Evolutionary conservation across 106 monocot genomes (phyloP), one percentile per base, ranked within the genome.

Genomic region (Vanilla planifolia): DNA sequence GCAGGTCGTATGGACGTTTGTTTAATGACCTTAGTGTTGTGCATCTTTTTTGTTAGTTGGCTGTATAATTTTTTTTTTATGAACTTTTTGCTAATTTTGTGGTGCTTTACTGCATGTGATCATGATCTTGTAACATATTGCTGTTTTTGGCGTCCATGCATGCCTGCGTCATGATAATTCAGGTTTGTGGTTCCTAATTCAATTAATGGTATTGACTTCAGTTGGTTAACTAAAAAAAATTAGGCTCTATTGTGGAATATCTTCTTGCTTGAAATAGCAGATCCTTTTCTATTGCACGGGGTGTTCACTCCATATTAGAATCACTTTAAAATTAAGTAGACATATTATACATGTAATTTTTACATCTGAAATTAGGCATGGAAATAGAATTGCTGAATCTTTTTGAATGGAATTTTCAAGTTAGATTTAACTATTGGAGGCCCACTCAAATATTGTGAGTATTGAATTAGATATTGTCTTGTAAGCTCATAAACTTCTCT

Each of bases 31-130:
- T 33, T 35, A 57, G 33, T 34, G 34, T 35, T 57, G 57, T 34
- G 25, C 11, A 21, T 57, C 35, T 8, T 36, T 33, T 5, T 45
- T 45, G 15, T 40, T 9, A 40, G 11, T 9, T 7, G 40, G 40
- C 40, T 40, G 40, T 14, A 14, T 7, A 9, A n/a, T 14, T 14
- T 40, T 40, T 53, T 32, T 16, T 3, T 15, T 30, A 9, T 50
- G 30, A 30, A 5, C 6, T 17, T 16, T 53, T 53, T 53, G 11
- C 32, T 32, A 53, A 15, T 53, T 30, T 27, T 2, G 29, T 5
- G 53, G 53, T 32, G 53, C 53, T 30, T 30, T 53, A n/a, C 30
- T 53, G n/a, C n/a, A n/a, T n/a, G n/a, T n/a, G 14, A 53, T 7
- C 7, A 53, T 5, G 30, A 32, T 14, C 6, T 27, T 6, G 29